Base-by-base conservation (phyloP, 176 grass and related monocot genomes). In the Metroxylon sagu region DNA sequence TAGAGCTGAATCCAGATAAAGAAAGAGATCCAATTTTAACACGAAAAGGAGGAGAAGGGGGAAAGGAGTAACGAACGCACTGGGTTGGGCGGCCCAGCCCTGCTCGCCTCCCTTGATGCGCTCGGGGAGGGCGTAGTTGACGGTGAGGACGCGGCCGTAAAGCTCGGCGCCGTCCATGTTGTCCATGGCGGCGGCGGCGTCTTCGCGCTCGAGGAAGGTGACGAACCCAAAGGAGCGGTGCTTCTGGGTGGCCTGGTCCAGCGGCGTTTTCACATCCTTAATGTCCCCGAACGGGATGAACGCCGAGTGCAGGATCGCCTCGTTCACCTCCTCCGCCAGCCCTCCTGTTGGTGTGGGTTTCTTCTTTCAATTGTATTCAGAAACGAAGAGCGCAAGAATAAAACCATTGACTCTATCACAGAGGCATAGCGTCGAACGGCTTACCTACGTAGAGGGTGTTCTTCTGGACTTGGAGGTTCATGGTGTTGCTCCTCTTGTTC, bases 221-320 rank as follows among this genome's bases (percentile, higher is more conserved):
- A 98, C 93, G 62, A 98, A 98, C 10, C 93, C 93, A 72, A 98
- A 98, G 52, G 93, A 92, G 58, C 90, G 80, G 81, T 98, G 87
- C 87, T 98, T 98, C 84, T 98, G 84, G 50, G 93, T 92, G 29
- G 93, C 79, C 78, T 85, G 87, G 79, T 98, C 93, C 4, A 98
- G 84, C 62, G 93, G 93, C 52, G 87, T 98, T 78, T 98, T 98
- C 19, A 98, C 93, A 54, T 98, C 93, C 84, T 98, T 98, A 54
- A 98, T 74, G 78, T 98, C 93, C 14, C 87, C 93, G 73, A 98
- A 98, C n/a, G 93, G 87, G 57, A 98, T 82, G 59, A 98, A 98
- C 15, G 93, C 87, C 3, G 93, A 82, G 66, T 98, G 93, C 66
- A 98, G 79, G 61, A 88, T 85, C 75, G 87, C 80, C 79, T 98